Evolutionary conservation across 306 rosid species (phyloP), one percentile per base, ranked within the genome.

Genomic region (Vicia sativa): DNA sequence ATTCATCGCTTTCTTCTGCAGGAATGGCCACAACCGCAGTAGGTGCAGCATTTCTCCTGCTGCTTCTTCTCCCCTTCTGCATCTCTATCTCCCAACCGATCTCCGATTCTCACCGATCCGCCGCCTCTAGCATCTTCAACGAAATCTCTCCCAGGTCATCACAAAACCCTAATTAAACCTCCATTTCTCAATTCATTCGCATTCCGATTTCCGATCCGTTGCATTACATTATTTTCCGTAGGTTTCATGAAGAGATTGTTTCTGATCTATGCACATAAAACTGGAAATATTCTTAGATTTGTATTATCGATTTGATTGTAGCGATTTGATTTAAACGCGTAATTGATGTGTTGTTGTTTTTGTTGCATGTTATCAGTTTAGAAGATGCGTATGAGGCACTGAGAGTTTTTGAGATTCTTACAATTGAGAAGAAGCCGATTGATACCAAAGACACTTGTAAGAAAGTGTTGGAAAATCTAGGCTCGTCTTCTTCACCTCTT

Each of bases 301-400:
- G 19, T 25, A 5, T 13, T 12, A 6, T 35, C 11, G 31, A 28
- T 78, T 44, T 57, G 13, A 41, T 28, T 43, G 11, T 60, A 42
- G 73, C 45, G 54, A 35, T 44, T 44, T 52, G 29, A 12, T 37
- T 52, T 41, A 12, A 49, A 18, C 2, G 34, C 9, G 45, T 15
- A 48, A 76, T 42, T 61, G 45, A 12, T 60, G 14, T 68, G 28
- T 18, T 78, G 16, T 75, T 25, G 28, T 39, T 11, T 13, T 46
- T 15, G 14, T 52, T 52, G 58, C 14, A 16, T 52, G 58, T 52
- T 60, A 41, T 61, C 95, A 95, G 99, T 83, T 72, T 90, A 43
- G 96, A 95, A 79, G 89, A 87, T 70, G 77, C 95, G 34, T 87
- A 87, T 44, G 96, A 88, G 81, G 95, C 89, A 11, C 58, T 90